These are phyloP conservation scores for Scytalidium lignicola DNA, from an alignment of 2,329 filamentous ascomycete genomes.

Conservation along the genomic window DNA sequence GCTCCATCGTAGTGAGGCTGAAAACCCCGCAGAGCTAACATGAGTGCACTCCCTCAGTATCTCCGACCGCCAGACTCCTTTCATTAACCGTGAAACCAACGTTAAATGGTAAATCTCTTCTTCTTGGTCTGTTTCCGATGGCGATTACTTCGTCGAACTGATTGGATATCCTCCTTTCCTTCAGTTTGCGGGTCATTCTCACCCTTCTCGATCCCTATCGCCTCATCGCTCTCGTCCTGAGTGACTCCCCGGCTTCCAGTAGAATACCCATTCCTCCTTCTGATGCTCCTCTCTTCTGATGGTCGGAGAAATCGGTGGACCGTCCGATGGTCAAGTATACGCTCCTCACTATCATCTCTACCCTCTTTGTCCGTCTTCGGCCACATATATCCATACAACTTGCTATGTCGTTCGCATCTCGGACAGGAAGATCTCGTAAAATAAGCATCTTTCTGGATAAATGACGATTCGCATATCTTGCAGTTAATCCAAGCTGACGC, in stretches of 20 bases:
- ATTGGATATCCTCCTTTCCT: background rate
- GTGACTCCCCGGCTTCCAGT: constrained; percentile 17
- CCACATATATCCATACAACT: constrained; percentile 92
- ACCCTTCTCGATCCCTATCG: background rate
- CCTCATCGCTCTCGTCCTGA: constrained; percentile 16
- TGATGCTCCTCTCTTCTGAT: constrained; percentile 51
- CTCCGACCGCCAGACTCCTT: too few relatives aligned
- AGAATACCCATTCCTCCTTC: constrained; percentile 16
- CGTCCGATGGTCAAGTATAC: constrained; percentile 71
- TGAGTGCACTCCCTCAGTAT: too few relatives aligned
- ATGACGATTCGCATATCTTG: constrained; percentile 73
- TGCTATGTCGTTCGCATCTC: constrained; percentile 90
- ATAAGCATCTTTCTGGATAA: constrained; percentile 86
- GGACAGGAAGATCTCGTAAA: constrained; percentile 81
- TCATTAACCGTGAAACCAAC: too few relatives aligned
- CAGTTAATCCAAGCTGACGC: constrained; percentile 84
- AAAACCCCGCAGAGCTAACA: too few relatives aligned
- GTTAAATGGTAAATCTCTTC: constrained; percentile 8
- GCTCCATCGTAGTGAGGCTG: too few relatives aligned
- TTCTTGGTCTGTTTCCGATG: constrained; percentile 1
- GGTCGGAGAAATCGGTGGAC: constrained; percentile 78
- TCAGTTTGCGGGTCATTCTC: background rate
- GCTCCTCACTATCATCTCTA: constrained; percentile 64
- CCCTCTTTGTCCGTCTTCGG: constrained; percentile 87
- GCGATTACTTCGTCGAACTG: background rate